A percentile compares a stretch with the other conserved stretches of the same genome.
Conservation (phyloP, 1,284 basidiomycete genomes). For the Apiotrichum brassicae region DNA sequence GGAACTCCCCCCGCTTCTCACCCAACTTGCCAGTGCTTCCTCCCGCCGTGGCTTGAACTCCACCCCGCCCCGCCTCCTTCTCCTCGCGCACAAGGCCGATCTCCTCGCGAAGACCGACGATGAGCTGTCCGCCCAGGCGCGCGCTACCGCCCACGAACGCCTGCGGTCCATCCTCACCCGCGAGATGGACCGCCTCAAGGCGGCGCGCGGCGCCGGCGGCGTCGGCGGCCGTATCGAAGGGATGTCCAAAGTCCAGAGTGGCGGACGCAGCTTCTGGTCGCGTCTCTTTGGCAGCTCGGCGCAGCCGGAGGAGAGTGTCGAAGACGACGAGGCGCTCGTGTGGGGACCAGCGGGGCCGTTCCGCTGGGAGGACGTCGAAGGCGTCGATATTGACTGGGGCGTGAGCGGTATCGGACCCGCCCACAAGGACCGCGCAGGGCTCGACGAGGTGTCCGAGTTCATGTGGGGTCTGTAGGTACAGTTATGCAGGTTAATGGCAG, state of each 20-base stretch:
- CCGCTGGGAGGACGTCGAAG: constrained; percentile 44
- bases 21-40: constrained; percentile 27
- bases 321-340: constrained; percentile 34
- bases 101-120: constrained; percentile 26
- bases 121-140: constrained; percentile 20
- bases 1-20: constrained; percentile 40
- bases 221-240: constrained; percentile 41
- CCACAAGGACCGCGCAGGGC: constrained; percentile 14
- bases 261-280: constrained; percentile 20
- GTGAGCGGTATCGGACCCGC: constrained; percentile 27
- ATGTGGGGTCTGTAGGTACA: constrained; percentile 23
- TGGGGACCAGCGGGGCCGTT: constrained; percentile 41
- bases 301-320: constrained; percentile 21
- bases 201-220: constrained; percentile 25
- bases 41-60: constrained; percentile 18
- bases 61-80: constrained; percentile 30
- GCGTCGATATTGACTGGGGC: constrained; percentile 39
- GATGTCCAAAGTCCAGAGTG: constrained; percentile 30
- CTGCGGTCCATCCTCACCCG: constrained; percentile 37
- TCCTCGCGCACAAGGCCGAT: constrained; percentile 44
- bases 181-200: constrained; percentile 44
- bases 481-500: too few species aligned
- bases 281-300: constrained; percentile 22
- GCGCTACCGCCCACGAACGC: constrained; percentile 29
- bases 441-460: constrained; percentile 34